Evolutionary conservation across 2,329 filamentous ascomycete genomes (phyloP), one percentile per base, ranked within the genome.

Genomic region (Arthrobotrys sinensis): DNA sequence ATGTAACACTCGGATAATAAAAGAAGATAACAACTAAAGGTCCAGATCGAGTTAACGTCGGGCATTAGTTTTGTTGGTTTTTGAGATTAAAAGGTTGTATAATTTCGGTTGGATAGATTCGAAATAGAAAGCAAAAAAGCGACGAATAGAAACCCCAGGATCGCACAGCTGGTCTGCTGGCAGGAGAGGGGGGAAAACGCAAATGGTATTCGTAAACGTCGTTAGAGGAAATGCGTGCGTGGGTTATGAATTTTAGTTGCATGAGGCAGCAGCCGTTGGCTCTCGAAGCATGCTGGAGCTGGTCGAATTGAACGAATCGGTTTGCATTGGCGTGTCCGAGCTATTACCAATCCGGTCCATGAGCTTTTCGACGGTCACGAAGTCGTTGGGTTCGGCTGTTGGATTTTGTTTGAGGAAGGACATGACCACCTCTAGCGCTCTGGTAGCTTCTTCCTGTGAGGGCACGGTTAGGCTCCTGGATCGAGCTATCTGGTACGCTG

Each of bases 381-480:
- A 94, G 80, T 97, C 94, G 81, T 89, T 89, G 55, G 93, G 89
- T 82, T 96, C 92, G 14, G 92, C 89, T 0, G 87, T 85, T 11
- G 90, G 89, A 80, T 92, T 89, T 77, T 90, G 90, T 81, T 93
- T 89, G 83, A 97, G 92, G 83, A 95, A 97, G 77, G 86, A 91
- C 83, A 97, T 88, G 19, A 97, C 89, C 1, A 94, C 90, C 82
- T 95, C 91, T 3, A 96, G 88, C 0, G 94, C 95, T 64, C 90
- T 88, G 45, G 92, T 89, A 3, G 94, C 94, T 83, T 98, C 94
- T 81, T 97, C 94, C 81, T 94, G 92, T 0, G 91, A 93, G 0
- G 92, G 92, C 43, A 73, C 62, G 12, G 34, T 83, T 81, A 40
- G 81, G 76, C 16, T 80, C 80, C 48, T 81, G 73, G n/a, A 82